Base-by-base conservation (phyloP, 768 basidiomycete species). In the Termitomyces sp. region DNA sequence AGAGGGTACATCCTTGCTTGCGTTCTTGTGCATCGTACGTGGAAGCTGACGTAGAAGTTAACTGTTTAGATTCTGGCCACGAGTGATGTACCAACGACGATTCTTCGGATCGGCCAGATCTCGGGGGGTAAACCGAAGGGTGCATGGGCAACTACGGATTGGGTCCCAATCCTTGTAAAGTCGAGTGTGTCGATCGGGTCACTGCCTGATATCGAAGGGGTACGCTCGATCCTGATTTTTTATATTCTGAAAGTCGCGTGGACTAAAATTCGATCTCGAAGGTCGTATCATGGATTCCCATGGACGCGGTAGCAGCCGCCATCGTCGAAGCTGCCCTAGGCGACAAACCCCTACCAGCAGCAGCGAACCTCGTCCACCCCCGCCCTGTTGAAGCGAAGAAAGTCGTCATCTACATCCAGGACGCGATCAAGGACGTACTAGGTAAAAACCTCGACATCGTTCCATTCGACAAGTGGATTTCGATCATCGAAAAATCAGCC, bases 21-120 rank as follows among this genome's bases (percentile, higher is more conserved):
- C n/a, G n/a, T n/a, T n/a, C n/a, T 22, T 50, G 4, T 33, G 2
- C 14, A 16, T 37, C 39, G 10, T 2, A 42, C 10, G 24, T 18
- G 2, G 5, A 3, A 14, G 13, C 12, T 18, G 13, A 30, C 20
- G 22, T 18, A 13, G 18, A 2, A 7, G 3, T 13, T 8, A n/a
- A n/a, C 49, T 30, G 30, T 7, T 3, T 7, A 75, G 73, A 66
- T 74, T 16, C 62, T 75, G 2, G 64, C 64, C 5, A 46, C 51
- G 44, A 72, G 72, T 51, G 71, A 70, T 1, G 42, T 75, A 2
- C 61, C 69, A 33, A 64, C 66, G 7, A 68, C 69, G 1, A 71
- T 70, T 2, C 52, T 76, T 24, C 65, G 76, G 7, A 67, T 77
- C n/a, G 75, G 74, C 4, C 76, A 77, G 57, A 65, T 77, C n/a